Evolutionary conservation across 345 rosid species (phyloP), one percentile per base, ranked within the genome.

Genomic region (Conringia planisiliqua): DNA sequence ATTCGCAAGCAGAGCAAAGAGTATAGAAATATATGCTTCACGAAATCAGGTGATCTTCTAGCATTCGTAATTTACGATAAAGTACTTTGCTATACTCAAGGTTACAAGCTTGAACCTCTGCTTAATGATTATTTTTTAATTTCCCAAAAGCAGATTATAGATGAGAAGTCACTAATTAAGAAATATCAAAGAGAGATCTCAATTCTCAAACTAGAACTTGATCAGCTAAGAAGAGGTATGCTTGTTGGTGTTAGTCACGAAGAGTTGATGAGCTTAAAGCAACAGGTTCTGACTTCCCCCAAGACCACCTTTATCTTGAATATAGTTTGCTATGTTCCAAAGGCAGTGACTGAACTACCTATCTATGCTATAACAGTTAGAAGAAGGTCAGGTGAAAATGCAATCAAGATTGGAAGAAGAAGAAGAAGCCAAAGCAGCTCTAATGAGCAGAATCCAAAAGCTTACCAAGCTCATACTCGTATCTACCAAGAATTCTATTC

Each of bases 321-420:
- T 55, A 52, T 5, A 18, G 62, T 27, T 50, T 61, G 66, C 59
- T 62, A 1, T 73, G 29, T 61, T 46, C 33, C 14, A 20, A 43
- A 58, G 52, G 48, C 27, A 52, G 16, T 73, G 59, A 61, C 35
- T 60, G 61, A 67, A 17, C 32, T 17, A 78, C n/a, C 65, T 68
- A 60, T 61, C 27, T 39, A 10, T 65, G 27, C 12, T 58, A 58
- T 47, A 60, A 77, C 75, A 96, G 99, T 77, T 96, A 83, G 98
- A 96, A 83, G 99, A 92, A 81, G 99, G 99, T 78, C 99, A 96
- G 83, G 97, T 92, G 78, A 96, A 92, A 88, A 90, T 96, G 99
- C 99, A 92, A 66, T 89, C 99, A 43, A 89, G 99, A 80, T 81
- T 96, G 82, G 98, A 96, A 85, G 99, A 96, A 79, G 99, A 96